Conservation (phyloP, 2,329 filamentous ascomycete genomes). For the Plenodomus tracheiphilus region DNA sequence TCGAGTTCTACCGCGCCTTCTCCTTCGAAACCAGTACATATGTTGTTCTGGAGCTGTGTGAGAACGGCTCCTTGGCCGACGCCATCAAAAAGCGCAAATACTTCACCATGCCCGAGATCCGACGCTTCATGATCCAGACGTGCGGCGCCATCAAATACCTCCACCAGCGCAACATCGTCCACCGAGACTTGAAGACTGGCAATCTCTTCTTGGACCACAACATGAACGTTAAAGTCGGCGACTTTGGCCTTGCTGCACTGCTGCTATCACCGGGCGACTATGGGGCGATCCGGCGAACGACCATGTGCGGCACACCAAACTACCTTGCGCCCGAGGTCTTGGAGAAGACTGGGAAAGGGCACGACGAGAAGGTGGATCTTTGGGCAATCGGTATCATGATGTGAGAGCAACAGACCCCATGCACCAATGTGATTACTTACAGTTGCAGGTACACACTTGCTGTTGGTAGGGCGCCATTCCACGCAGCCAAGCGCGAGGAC, state of each 20-base stretch:
- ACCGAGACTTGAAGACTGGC: constrained; percentile 95
- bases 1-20: constrained; percentile 93
- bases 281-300: constrained; percentile 78
- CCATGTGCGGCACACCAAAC: constrained; percentile 94
- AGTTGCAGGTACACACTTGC: constrained; percentile 82
- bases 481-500: constrained; percentile 85
- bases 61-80: constrained; percentile 95
- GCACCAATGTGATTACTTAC: no score
- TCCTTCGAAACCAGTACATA: constrained; percentile 88
- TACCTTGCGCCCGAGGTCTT: constrained; percentile 98
- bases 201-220: constrained; percentile 93
- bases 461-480: constrained; percentile 93
- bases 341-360: constrained; percentile 89
- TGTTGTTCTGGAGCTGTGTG: constrained; percentile 89
- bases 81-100: constrained; percentile 93
- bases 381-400: constrained; percentile 99
- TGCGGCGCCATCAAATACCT: constrained; percentile 98
- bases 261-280: constrained; percentile 90
- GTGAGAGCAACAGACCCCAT: no score
- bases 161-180: constrained; percentile 93
- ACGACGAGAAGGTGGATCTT: constrained; percentile 97
- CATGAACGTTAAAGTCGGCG: constrained; percentile 98
- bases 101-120: constrained; percentile 89
- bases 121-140: constrained; percentile 92
- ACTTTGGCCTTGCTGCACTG: constrained; percentile 92